These are phyloP conservation scores for Gelatoporia subvermispora DNA, from an alignment of 768 basidiomycete species.

Conservation along the genomic window DNA sequence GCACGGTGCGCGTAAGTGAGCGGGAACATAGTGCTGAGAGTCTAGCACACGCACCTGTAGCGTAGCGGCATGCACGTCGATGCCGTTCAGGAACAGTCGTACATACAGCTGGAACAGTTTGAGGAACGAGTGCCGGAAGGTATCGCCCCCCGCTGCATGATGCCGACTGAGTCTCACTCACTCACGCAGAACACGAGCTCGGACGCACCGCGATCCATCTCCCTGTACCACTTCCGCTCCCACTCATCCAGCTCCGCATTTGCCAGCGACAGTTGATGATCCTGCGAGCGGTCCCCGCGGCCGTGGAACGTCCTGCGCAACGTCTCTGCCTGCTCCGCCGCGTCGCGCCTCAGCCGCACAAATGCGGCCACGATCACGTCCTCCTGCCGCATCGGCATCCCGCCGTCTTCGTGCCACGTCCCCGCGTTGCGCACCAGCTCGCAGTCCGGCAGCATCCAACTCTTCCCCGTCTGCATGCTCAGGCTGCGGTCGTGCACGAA, in stretches of 20 bases:
- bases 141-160: conserved; percentile 58
- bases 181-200: too few species aligned
- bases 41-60: not conserved
- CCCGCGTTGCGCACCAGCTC: conserved; percentile 66
- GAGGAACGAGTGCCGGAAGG: conserved; percentile 73
- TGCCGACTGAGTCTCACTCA: too few species aligned
- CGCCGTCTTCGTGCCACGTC: conserved; percentile 67
- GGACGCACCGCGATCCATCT: conserved; percentile 61
- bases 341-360: conserved; percentile 71
- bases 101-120: conserved; percentile 75
- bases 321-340: conserved; percentile 58
- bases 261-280: conserved; percentile 72
- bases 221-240: conserved; percentile 65
- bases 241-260: conserved; percentile 66
- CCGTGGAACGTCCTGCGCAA: conserved; percentile 50
- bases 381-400: conserved; percentile 55
- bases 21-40: conserved; percentile 55
- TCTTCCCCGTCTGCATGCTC: conserved; percentile 80
- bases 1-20: conserved; percentile 64
- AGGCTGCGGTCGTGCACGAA: conserved; percentile 85
- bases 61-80: conserved; percentile 56
- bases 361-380: conserved; percentile 79
- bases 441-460: conserved; percentile 88
- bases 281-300: conserved; percentile 33
- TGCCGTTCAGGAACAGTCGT: conserved; percentile 78